These are phyloP conservation scores for Nannochloropsis oceanica DNA, from an alignment of 108 stramenopile species.

Conservation along the genomic window DNA sequence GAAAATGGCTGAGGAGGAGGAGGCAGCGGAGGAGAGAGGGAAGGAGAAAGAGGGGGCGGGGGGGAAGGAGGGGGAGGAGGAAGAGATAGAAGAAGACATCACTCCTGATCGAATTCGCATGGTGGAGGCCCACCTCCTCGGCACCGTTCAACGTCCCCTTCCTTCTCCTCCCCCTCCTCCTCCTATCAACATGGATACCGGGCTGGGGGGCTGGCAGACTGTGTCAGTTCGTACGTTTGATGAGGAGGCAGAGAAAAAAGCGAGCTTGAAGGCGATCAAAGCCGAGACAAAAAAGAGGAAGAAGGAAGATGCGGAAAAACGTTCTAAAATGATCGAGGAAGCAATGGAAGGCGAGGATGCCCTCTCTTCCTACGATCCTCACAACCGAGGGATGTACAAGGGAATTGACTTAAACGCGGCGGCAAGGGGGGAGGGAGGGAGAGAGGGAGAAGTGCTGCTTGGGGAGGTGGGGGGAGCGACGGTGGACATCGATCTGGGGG, in stretches of 20 bases:
- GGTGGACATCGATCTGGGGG: neutral
- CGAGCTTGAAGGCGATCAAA: neutral
- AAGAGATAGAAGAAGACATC: neutral
- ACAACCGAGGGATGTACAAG: slow-evolving; percentile 26
- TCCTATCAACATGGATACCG: slow-evolving; percentile 16
- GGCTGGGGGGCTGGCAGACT: slow-evolving; percentile 28
- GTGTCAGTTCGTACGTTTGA: slow-evolving; percentile 17
- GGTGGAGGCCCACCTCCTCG: neutral
- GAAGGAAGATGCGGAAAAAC: neutral
- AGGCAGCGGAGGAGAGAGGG: no score
- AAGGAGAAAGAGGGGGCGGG: neutral
- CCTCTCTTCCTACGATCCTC: slow-evolving; percentile 27
- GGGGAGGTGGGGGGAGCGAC: neutral
- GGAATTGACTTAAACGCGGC: slow-evolving; percentile 7
- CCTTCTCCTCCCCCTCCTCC: slow-evolving; percentile 23
- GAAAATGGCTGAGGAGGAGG: neutral
- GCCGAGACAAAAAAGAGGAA: neutral
- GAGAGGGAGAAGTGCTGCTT: neutral
- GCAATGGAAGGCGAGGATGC: slow-evolving; percentile 34
- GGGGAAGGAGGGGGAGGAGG: neutral
- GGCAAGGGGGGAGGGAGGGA: neutral
- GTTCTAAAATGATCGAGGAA: neutral
- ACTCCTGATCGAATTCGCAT: neutral
- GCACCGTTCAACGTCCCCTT: neutral
- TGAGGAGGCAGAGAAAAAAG: slow-evolving; percentile 5